phyloP scores from a whole-genome alignment of 768 basidiomycete genomes.

The Obba rivulosa region DNA sequence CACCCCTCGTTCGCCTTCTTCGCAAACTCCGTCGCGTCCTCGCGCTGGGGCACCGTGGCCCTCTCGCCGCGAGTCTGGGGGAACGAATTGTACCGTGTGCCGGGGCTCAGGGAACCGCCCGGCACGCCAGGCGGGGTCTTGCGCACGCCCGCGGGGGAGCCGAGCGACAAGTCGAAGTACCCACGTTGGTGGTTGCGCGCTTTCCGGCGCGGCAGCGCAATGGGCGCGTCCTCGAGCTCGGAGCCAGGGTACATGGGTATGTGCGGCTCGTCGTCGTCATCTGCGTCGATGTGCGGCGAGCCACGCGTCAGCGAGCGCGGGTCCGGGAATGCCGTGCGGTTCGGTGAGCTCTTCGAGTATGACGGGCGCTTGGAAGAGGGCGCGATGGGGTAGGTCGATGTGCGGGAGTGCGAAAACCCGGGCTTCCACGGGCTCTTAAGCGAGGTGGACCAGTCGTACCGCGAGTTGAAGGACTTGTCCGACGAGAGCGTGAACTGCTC shows the following conservation, averaged over 20 bases:
- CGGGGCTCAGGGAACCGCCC: conserved; percentile 7
- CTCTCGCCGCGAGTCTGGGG: conserved; percentile 2
- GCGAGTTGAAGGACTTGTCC: conserved; percentile 38
- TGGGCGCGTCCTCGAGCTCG: conserved; percentile 19
- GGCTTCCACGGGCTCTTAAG: conserved; percentile 43
- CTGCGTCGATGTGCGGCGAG: conserved; percentile 43
- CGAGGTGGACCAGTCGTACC: conserved; percentile 56
- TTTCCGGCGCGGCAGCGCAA: conserved; percentile 12
- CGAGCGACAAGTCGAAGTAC: conserved; percentile 39
- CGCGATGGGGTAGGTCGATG: conserved; percentile 41
- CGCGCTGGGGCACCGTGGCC: neutral
- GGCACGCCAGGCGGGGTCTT: conserved; percentile 48
- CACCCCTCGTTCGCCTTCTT: neutral
- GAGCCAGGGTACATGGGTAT: conserved; percentile 4
- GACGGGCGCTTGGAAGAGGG: conserved; percentile 18
- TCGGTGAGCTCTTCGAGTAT: conserved; percentile 32
- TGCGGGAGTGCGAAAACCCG: conserved; percentile 32
- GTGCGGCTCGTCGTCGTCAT: conserved; percentile 10
- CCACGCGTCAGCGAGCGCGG: conserved; percentile 26
- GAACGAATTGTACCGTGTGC: neutral
- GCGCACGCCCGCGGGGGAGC: conserved; percentile 25
- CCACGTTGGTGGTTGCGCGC: conserved; percentile 53
- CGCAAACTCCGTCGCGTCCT: neutral
- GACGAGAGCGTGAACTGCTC: conserved; percentile 20
- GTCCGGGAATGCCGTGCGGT: conserved; percentile 8